Evolutionary conservation across 1,284 basidiomycete species (phyloP), one percentile per base, ranked within the genome.

Genomic region (Leccinum variabile): DNA sequence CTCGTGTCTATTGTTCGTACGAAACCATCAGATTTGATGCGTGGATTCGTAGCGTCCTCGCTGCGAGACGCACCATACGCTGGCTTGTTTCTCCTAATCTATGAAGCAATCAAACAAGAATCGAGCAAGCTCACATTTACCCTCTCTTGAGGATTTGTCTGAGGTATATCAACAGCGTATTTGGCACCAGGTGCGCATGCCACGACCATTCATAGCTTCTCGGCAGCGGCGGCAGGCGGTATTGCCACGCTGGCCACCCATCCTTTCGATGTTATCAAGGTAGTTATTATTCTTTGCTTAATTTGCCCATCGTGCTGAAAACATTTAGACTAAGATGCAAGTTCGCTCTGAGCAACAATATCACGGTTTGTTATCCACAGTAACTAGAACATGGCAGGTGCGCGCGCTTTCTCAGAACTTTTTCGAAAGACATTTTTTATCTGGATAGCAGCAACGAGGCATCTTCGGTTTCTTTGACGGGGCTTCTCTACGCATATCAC

Each of bases 1-100:
- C 76, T 93, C 60, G 63, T 79, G 5, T 81, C 85, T 2, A 84
- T 98, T 25, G 76, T 84, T 4, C 85, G 84, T 9, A 84, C 84
- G 54, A 95, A 97, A 0, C 85, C 93, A 2, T 83, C 86, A 39
- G 95, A 95, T 63, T 81, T 97, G 35, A 89, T 96, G 72, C 88
- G 93, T 60, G 97, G 96, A 0, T 92, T 97, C 70, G 76, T 92
- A 35, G 94, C 96, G 0, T 96, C 95, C 1, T 93, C 95, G 0
- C 80, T 97, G 25, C 84, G 97, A 41, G 97, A 99, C 73, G 97
- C 97, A 2, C 97, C 97, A 0, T 97, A 98, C 70, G 96, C 97
- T 0, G 97, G 97, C 0, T 75, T 99, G 8, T 99, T 98, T 69
- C 83, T 98, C 18, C 87, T 95, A 1, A 87, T 91, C 59, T 99